Evolutionary conservation across 345 rosid genomes (phyloP), one percentile per base, ranked within the genome.

Genomic region (Pugionium dolabratum): DNA sequence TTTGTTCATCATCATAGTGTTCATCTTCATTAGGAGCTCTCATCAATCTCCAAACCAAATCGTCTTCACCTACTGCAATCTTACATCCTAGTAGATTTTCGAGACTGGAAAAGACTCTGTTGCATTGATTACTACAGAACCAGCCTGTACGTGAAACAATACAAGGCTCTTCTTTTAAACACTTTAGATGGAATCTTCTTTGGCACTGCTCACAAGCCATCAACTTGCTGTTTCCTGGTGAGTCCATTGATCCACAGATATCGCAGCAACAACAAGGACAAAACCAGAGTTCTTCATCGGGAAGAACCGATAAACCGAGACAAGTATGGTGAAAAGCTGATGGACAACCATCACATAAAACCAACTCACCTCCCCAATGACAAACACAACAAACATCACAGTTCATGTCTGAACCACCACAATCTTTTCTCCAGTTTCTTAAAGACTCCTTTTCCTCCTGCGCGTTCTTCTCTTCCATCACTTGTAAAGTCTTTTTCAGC

Each of bases 231-330:
- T 50, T 54, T 5, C 6, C 10, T 3, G 43, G 25, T 50, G 54
- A 59, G 25, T 51, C 66, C 55, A 48, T 37, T 30, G 62, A 49
- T 63, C 71, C 71, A 61, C 96, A 92, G 5, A 83, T 70, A 28
- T 69, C 67, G 37, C 98, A 89, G 33, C 85, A 76, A 69, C 98
- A 92, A 10, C 88, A 80, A 3, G 87, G 86, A 46, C 98, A 92
- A 67, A 86, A 84, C 96, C 98, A 89, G 18, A 44, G 50, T 7
- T 81, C 77, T 27, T 91, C 95, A 2, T 68, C 62, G 0, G 96
- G 95, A 45, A 87, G 43, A 53, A 26, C 80, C 59, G 73, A 29
- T 36, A 88, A 48, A 30, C 86, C 85, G 4, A 88, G 64, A 64
- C 96, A 86, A 50, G 70, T 37, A 6, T 54, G 25, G 18, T 83